Base-by-base conservation (phyloP, 1,284 basidiomycete species). In the Melanopsichium pennsylvanicum region DNA sequence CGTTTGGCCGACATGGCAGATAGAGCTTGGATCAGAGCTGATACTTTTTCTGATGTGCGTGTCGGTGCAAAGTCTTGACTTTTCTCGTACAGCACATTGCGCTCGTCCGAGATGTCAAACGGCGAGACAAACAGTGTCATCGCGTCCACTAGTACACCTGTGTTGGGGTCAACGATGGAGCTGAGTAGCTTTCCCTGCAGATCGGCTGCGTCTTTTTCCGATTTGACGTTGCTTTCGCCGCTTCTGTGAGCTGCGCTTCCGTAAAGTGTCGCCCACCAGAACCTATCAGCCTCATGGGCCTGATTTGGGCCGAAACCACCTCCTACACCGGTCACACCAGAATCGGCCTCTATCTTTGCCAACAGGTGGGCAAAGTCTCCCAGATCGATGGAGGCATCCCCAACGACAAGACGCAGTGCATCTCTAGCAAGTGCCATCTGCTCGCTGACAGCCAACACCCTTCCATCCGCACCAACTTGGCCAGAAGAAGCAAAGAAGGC, bases 371-470 rank as follows among this genome's bases (percentile, higher is more conserved):
- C 45, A 40, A 63, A 60, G n/a, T 51, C 55, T 6, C n/a, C 44
- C 13, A 70, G 37, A 18, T 58, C 61, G 16, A 70, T 40, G 4
- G 48, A 39, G 0, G 44, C 46, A 21, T 48, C 48, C 15, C 49
- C 56, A 7, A 33, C 21, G 4, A 70, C 39, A 16, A 46, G 37
- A 5, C 35, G 21, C 23, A 66, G 15, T 10, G 68, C 43, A 33
- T 66, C 68, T 1, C 68, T 27, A 10, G 68, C 68, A 26, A 70
- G 46, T 18, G 49, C 49, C 52, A 66, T 57, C 46, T 70, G 68
- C 23, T 70, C 68, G 23, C 57, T 61, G 22, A 70, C 54, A 3
- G 68, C 68, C 21, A 66, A 34, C 50, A 55, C 36, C 10, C 43
- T 37, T 13, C 42, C 46, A 15, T 42, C 43, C 31, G 39, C 35